A percentile compares a stretch with the other conserved stretches of the same genome.
Conservation (phyloP, 2,329 filamentous ascomycete species). For the Ophiocordyceps camponoti-leonardi region DNA sequence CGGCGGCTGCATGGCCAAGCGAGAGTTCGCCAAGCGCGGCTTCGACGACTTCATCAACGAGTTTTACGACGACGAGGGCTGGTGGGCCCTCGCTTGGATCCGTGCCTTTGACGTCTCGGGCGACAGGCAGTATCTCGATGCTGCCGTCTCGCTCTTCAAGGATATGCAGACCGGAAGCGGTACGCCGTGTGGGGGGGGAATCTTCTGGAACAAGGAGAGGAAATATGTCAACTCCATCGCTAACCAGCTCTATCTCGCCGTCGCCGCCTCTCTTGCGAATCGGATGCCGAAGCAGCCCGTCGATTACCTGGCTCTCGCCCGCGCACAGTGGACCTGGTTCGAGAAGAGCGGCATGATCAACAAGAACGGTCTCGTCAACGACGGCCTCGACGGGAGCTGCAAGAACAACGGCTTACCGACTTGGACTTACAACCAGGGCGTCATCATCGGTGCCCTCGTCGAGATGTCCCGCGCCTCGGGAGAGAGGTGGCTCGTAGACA, state of each 20-base stretch:
- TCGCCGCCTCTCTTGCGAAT: conserved; percentile 35
- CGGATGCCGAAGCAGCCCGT: conserved; percentile 20
- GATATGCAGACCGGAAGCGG: conserved; percentile 33
- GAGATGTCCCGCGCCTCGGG: conserved; percentile 29
- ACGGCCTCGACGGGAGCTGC: conserved; percentile 30
- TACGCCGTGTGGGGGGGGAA: conserved; percentile 32
- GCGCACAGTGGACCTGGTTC: conserved; percentile 36
- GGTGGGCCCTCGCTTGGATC: conserved; percentile 45
- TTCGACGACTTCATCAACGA: conserved; percentile 29
- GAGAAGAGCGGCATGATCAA: conserved; percentile 32
- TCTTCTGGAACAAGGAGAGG: conserved; percentile 37
- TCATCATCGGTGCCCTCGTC: conserved; percentile 35
- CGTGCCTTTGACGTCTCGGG: conserved; percentile 36
- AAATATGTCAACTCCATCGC: conserved; percentile 36
- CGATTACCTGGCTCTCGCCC: conserved; percentile 29
- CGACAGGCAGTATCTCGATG: conserved; percentile 32
- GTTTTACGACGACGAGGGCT: conserved; percentile 44
- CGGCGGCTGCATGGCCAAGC: conserved; percentile 14
- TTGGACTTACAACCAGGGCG: conserved; percentile 42
- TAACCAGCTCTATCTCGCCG: conserved; percentile 39
- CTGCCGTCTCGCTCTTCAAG: conserved; percentile 34
- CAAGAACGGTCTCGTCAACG: conserved; percentile 30
- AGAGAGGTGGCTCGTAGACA: conserved; percentile 21
- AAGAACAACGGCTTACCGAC: conserved; percentile 32
- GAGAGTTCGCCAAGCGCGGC: conserved; percentile 15